phyloP scores from a whole-genome alignment of 306 rosid species.

The Quercus ilex region DNA sequence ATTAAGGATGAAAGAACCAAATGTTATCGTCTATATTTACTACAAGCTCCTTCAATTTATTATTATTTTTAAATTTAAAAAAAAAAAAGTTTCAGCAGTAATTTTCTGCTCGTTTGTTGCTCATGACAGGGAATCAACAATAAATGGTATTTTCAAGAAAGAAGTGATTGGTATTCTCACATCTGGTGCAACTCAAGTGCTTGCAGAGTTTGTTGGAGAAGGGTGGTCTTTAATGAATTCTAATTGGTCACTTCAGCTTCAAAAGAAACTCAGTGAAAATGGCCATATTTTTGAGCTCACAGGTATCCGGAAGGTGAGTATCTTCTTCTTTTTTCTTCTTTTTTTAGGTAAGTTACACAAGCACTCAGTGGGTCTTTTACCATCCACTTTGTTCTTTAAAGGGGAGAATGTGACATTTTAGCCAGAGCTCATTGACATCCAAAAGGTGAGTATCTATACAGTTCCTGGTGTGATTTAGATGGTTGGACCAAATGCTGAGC shows the following conservation, averaged over 20 bases:
- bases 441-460: slow-evolving; percentile 20
- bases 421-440: slow-evolving; percentile 27
- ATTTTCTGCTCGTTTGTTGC: not conserved
- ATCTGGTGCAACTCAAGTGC: slow-evolving; percentile 24
- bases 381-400: too few species aligned
- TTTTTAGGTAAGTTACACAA: too few species aligned
- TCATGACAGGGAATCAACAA: slow-evolving; percentile 14
- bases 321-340: not conserved
- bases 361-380: too few species aligned
- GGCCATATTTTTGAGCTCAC: slow-evolving; percentile 29
- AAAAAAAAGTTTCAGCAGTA: not conserved
- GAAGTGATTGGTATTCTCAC: slow-evolving; percentile 22
- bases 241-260: slow-evolving; percentile 28
- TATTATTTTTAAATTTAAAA: too few species aligned
- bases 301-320: slow-evolving; percentile 27
- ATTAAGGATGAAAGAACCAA: not conserved
- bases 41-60: not conserved
- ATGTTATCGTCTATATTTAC: not conserved
- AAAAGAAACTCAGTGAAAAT: slow-evolving; percentile 15
- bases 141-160: slow-evolving; percentile 13
- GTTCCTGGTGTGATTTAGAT: not conserved
- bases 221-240: slow-evolving; percentile 37
- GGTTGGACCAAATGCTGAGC: not conserved
- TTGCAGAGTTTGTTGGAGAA: slow-evolving; percentile 33
- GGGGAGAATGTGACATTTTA: too few species aligned